These are phyloP conservation scores for Xylaria sp. DNA, from an alignment of 2,329 filamentous ascomycete genomes.

Conservation along the genomic window DNA sequence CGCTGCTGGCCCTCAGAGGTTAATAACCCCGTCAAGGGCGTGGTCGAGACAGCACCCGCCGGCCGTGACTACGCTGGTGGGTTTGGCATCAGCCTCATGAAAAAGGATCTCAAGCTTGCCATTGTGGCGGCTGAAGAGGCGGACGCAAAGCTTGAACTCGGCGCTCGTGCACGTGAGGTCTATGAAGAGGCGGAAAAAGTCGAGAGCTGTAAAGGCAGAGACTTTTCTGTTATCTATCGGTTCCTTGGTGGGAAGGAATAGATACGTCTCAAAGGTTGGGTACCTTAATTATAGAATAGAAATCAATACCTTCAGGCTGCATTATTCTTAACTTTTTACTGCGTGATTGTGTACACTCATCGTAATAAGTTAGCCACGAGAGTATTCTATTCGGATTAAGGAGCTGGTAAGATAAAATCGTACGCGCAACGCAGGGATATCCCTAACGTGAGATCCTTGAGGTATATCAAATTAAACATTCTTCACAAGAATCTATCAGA, in stretches of 20 bases:
- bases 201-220: constrained; percentile 73
- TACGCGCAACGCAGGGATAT: not conserved
- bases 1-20: constrained; percentile 94
- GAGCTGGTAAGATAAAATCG: no score
- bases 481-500: not conserved
- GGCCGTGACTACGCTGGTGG: constrained; percentile 80
- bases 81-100: constrained; percentile 82
- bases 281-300: not conserved
- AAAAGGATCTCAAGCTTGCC: constrained; percentile 80
- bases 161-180: constrained; percentile 69
- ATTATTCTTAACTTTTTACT: not conserved
- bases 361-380: not conserved
- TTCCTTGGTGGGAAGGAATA: constrained; percentile 70
- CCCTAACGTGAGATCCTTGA: not conserved
- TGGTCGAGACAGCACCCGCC: constrained; percentile 80
- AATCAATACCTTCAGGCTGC: not conserved
- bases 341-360: not conserved
- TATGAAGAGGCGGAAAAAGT: constrained; percentile 74
- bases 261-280: not conserved
- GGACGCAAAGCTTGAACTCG: constrained; percentile 73
- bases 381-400: not conserved
- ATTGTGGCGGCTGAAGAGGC: constrained; percentile 77
- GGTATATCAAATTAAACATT: not conserved
- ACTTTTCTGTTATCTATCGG: constrained; percentile 85
- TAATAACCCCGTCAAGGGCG: constrained; percentile 93